Percentiles rank a stretch among this genome's conserved stretches.
Evolutionary conservation across 2,329 filamentous ascomycete genomes (phyloP).

Genomic region (Aspergillus aculeatinus): DNA sequence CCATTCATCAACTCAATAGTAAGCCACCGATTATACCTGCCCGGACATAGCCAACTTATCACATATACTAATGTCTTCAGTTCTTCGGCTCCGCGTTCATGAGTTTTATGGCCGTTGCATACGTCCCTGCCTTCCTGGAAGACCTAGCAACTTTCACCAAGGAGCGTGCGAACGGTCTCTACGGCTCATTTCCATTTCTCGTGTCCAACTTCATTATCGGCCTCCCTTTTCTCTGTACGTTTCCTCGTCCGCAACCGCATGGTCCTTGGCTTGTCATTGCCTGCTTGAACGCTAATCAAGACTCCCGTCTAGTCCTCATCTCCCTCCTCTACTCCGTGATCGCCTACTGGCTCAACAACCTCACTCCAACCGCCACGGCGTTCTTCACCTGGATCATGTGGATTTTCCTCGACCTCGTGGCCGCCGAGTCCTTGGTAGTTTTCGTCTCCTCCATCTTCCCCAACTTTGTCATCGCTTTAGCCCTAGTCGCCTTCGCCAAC

Average conservation of each 20-base stretch:
- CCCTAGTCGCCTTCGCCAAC: constrained; percentile 80
- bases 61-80: constrained; percentile 20
- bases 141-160: constrained; percentile 71
- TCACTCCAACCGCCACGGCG: constrained; percentile 61
- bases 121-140: constrained; percentile 80
- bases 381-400: constrained; percentile 81
- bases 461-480: constrained; percentile 76
- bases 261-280: too few species aligned
- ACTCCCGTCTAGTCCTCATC: constrained; percentile 58
- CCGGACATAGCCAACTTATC: not conserved
- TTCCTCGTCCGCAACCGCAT: not conserved
- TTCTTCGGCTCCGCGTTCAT: constrained; percentile 74
- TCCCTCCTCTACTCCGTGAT: constrained; percentile 71
- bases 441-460: constrained; percentile 71
- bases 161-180: constrained; percentile 78
- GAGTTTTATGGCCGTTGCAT: constrained; percentile 80
- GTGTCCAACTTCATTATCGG: constrained; percentile 80
- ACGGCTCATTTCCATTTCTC: constrained; percentile 70
- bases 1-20: constrained; percentile 78
- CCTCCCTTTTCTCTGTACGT: constrained; percentile 69
- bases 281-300: not conserved
- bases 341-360: constrained; percentile 78
- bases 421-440: constrained; percentile 79
- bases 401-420: constrained; percentile 80
- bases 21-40: constrained; percentile 20